Evolutionary conservation across 225 moss, liverwort and hornwort genomes (phyloP), one percentile per base, ranked within the genome.

Genomic region (Polytrichum commune): DNA sequence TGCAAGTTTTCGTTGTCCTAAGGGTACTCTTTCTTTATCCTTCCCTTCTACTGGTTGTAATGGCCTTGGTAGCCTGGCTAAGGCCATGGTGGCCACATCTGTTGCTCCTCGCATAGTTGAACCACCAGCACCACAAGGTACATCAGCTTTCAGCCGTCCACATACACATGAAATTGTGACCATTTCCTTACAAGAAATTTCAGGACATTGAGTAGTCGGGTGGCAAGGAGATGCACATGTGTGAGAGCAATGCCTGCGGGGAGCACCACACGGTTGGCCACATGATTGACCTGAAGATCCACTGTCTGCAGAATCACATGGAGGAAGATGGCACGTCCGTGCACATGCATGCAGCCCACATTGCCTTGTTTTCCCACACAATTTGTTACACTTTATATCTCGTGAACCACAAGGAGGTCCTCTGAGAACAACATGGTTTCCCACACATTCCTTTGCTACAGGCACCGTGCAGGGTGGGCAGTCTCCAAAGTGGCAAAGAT

Each of bases 341-440:
- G 82, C 92, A 74, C 94, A 95, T 23, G 94, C 92, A 71, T 95
- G 94, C 71, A 93, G 81, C n/a, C 97, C 94, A 69, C 97, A 98
- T 62, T 90, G 86, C 68, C 97, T 90, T 27, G 92, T 86, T 65
- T 89, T 98, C 27, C 94, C 94, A 75, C 97, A 98, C 23, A 92
- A 82, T 61, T 91, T 95, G 83, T 95, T 98, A 80, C 97, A 97
- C 78, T 97, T 97, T 19, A 97, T 94, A 62, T 97, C 91, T 29
- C 81, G 84, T 19, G 92, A 90, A 70, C 97, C 97, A 69, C 97
- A 97, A 27, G 97, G 92, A 60, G 93, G 76, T 67, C 92, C 97
- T 68, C 94, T 85, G 64, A 94, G 81, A 54, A 92, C 76, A 18
- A 97, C 91, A 67, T 97, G 97, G 66, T 86, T 91, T 8, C 97